Evolutionary conservation across 225 moss, liverwort and hornwort genomes (phyloP).

Genomic region (Ulota crispa): DNA sequence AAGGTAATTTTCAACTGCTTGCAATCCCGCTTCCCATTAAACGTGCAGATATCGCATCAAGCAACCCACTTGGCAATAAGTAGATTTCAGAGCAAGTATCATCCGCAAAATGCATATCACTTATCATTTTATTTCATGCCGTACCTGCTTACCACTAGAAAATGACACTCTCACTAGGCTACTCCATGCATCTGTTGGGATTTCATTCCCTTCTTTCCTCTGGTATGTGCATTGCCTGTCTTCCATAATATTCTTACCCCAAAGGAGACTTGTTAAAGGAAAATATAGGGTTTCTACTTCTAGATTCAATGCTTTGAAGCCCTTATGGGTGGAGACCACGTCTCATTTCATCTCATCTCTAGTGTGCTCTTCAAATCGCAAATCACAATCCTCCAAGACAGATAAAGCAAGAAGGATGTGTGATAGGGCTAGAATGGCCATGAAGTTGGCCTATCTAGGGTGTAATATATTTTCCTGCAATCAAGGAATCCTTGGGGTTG

Average conservation of each 20-base stretch:
- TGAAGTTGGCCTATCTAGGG: neutral
- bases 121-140: too few relatives aligned
- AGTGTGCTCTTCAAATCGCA: neutral
- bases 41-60: too few relatives aligned
- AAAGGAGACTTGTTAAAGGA: neutral
- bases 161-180: too few relatives aligned
- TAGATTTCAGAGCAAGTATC: too few relatives aligned
- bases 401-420: neutral
- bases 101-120: too few relatives aligned
- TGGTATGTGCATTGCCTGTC: too few relatives aligned
- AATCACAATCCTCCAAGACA: neutral
- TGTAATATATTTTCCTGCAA: neutral
- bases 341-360: neutral
- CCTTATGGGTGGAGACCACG: too few relatives aligned
- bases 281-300: neutral
- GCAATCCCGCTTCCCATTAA: neutral
- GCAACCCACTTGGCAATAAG: too few relatives aligned
- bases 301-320: neutral
- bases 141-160: too few relatives aligned
- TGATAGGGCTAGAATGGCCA: neutral
- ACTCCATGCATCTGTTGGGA: too few relatives aligned
- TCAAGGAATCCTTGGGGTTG: neutral
- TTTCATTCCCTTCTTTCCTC: too few relatives aligned
- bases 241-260: neutral
- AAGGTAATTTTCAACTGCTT: slow-evolving; percentile 21